Conservation (phyloP, 2,329 filamentous ascomycete species). For the Diaporthe helianthi region DNA sequence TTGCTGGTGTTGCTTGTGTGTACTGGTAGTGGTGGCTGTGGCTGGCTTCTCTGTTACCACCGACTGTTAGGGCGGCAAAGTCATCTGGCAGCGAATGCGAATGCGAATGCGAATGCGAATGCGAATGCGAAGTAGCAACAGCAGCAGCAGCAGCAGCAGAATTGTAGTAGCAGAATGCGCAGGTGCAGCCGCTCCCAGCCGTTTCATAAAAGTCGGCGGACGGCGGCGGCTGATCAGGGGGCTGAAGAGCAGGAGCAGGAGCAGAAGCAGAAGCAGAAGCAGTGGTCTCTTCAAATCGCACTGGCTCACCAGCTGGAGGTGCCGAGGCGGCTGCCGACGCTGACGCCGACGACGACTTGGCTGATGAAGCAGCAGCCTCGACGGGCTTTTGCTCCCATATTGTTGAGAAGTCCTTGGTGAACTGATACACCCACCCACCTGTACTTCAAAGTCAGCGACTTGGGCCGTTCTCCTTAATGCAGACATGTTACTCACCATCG, state of each 20-base stretch:
- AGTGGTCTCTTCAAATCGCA: constrained; percentile 21
- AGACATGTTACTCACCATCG: background rate
- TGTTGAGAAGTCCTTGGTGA: constrained; percentile 29
- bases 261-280: background rate
- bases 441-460: background rate
- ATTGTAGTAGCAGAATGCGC: background rate
- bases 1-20: constrained; percentile 6
- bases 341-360: constrained; percentile 3
- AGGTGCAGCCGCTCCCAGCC: background rate
- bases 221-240: background rate
- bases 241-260: background rate
- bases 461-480: background rate
- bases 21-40: background rate
- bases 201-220: background rate
- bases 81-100: constrained; percentile 1
- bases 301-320: constrained; percentile 27
- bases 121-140: too few species aligned
- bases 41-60: constrained; percentile 24
- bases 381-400: constrained; percentile 29
- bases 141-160: background rate
- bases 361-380: background rate
- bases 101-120: too few species aligned
- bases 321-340: constrained; percentile 9
- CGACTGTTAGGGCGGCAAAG: constrained; percentile 19
- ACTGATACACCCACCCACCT: constrained; percentile 31